Evolutionary conservation across 352 stramenopile genomes (phyloP).

Genomic region (Phytophthora citricola): DNA sequence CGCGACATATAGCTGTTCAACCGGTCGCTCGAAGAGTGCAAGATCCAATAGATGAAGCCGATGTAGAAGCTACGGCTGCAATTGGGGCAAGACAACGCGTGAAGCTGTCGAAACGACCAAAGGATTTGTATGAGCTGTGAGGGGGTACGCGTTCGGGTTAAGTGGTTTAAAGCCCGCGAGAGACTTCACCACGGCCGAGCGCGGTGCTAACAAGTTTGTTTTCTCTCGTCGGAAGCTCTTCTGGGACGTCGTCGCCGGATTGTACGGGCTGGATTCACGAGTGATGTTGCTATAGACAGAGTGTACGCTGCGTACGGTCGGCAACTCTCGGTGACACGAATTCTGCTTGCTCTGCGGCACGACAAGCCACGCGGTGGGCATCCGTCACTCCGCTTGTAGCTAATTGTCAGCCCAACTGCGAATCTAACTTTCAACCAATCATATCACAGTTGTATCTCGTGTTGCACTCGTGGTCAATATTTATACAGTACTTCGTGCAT

Average conservation of each 20-base stretch:
- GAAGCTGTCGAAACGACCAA: background rate
- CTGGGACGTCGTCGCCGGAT: background rate
- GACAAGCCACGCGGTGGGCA: background rate
- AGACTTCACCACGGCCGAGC: background rate
- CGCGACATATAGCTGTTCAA: background rate
- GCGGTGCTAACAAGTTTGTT: background rate
- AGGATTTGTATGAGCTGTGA: background rate
- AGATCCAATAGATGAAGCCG: background rate
- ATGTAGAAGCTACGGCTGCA: background rate
- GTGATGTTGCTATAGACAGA: constrained; percentile 2
- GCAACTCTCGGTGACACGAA: background rate
- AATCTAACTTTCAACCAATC: background rate
- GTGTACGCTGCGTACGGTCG: background rate
- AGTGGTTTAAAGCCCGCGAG: background rate
- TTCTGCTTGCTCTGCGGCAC: background rate
- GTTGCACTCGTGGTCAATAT: constrained; percentile 4
- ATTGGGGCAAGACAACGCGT: no score
- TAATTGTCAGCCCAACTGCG: no score
- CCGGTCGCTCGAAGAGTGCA: background rate
- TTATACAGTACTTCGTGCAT: background rate
- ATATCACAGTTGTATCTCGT: background rate
- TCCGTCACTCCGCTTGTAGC: no score
- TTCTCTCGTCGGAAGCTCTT: constrained; percentile 3
- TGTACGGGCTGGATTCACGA: constrained; percentile 8
- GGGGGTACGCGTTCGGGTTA: background rate